A percentile compares a stretch with the other conserved stretches of the same genome.
Evolutionary conservation across 2,329 filamentous ascomycete genomes (phyloP).

Genomic region (Pseudogymnoascus verrucosus): DNA sequence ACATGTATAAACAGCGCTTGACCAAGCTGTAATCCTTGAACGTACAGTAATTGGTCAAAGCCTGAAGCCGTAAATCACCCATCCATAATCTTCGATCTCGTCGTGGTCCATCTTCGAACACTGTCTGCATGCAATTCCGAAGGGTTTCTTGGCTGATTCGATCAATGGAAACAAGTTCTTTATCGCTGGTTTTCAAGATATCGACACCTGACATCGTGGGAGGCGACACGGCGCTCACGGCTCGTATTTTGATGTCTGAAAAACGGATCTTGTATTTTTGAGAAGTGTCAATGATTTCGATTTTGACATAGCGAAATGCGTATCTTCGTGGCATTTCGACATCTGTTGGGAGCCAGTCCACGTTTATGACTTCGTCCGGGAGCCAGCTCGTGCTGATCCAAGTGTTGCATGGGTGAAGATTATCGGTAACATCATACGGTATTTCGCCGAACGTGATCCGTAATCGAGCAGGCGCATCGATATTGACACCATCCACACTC

Average conservation of each 20-base stretch:
- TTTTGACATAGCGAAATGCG: conserved; percentile 29
- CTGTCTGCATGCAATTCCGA: conserved; percentile 33
- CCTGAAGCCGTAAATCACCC: conserved; percentile 31
- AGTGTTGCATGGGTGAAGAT: conserved; percentile 28
- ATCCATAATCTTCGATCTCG: conserved; percentile 31
- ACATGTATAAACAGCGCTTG: conserved; percentile 31
- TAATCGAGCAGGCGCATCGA: conserved; percentile 31
- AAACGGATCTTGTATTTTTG: conserved; percentile 29
- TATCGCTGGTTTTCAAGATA: conserved; percentile 13
- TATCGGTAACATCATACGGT: conserved; percentile 30
- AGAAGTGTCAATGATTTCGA: conserved; percentile 30
- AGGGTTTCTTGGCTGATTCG: conserved; percentile 28
- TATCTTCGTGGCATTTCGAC: conserved; percentile 27
- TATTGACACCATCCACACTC: conserved; percentile 24
- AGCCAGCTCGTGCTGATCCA: conserved; percentile 34
- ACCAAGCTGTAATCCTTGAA: conserved; percentile 29
- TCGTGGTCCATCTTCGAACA: conserved; percentile 33
- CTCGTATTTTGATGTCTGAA: conserved; percentile 23
- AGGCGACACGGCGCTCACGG: conserved; percentile 25
- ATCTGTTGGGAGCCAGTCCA: conserved; percentile 28
- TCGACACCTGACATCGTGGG: conserved; percentile 11
- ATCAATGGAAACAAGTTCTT: conserved; percentile 25
- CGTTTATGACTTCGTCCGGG: conserved; percentile 30
- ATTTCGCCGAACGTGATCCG: conserved; percentile 31
- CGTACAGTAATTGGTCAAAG: conserved; percentile 31